Base-by-base conservation (phyloP, 257 asterid genomes). In the Solanum pennellii region DNA sequence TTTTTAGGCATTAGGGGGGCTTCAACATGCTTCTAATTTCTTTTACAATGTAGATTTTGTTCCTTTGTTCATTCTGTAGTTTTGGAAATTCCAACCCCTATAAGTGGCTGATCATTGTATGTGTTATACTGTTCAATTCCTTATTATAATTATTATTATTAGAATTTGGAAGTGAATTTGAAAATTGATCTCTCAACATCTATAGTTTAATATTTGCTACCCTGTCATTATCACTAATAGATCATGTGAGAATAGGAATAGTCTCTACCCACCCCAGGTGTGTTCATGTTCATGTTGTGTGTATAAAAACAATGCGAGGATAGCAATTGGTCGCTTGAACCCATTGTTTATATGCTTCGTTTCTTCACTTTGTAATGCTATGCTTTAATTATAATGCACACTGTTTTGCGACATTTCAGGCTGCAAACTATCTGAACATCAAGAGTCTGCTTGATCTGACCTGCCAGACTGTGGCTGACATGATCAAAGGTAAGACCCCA, bases 401-500 rank as follows among this genome's bases (percentile, higher is more conserved):
- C 7, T 80, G 85, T 21, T 31, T 18, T 47, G 5, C 9, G 31
- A 29, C 16, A 1, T 66, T 80, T 3, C 84, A 95, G 98, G 98
- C 98, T 89, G 98, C 98, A 12, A 93, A 95, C 88, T 95, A 93
- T 82, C 80, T 95, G 39, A 89, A 93, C 92, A 93, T 95, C 88
- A 91, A 91, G 92, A 89, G 93, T 86, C 80, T 95, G 87, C 93
- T 95, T 2, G 95, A 93, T 86, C 92, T 95, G 7, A 93, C 94
- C 2, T 91, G 95, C 62, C 94, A 95, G 86, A 87, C 95, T 16
- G 96, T 93, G 7, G 97, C 98, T 0, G 93, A 93, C 82, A 93
- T 92, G 95, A 93, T 95, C 33, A 94, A 93, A 89, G 96, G 93
- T 39, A 95, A 92, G 92, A 93, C 94, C 0, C 95, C 98, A 0